Conservation (phyloP, 2,329 filamentous ascomycete genomes). For the Epichloe aotearoae region DNA sequence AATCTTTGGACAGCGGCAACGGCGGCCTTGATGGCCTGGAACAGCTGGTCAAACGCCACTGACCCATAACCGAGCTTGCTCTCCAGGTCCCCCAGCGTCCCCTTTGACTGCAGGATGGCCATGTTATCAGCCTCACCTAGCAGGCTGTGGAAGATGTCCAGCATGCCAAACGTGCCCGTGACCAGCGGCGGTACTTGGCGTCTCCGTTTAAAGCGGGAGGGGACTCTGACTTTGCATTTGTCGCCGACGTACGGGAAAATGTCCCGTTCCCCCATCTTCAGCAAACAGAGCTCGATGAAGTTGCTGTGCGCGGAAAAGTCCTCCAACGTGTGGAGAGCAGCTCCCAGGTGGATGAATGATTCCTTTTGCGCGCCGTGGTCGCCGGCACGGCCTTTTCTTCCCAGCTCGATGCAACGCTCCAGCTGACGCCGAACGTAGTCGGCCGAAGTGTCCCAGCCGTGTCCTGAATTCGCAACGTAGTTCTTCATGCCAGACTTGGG, state of each 20-base stretch:
- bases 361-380: conserved; percentile 45
- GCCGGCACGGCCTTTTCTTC: conserved; percentile 50
- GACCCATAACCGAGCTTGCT: conserved; percentile 52
- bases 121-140: conserved; percentile 40
- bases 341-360: conserved; percentile 55
- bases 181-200: conserved; percentile 56
- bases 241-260: conserved; percentile 42
- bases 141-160: conserved; percentile 60
- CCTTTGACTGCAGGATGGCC: conserved; percentile 30
- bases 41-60: conserved; percentile 20
- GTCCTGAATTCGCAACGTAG: conserved; percentile 73
- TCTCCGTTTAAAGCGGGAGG: conserved; percentile 38
- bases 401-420: conserved; percentile 55
- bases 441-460: conserved; percentile 68
- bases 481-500: conserved; percentile 80
- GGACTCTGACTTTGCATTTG: conserved; percentile 10
- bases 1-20: conserved; percentile 14
- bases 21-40: conserved; percentile 13
- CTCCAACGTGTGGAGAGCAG: conserved; percentile 60
- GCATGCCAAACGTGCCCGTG: conserved; percentile 40
- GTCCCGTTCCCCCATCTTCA: conserved; percentile 52
- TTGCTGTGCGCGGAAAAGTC: conserved; percentile 56
- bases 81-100: conserved; percentile 57
- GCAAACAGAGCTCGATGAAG: conserved; percentile 58
- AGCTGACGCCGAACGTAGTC: conserved; percentile 66